Percentiles rank a stretch among this genome's conserved stretches.
These are phyloP conservation scores for Phytophthora megakarya DNA, from an alignment of 352 stramenopile genomes.

Conservation along the genomic window DNA sequence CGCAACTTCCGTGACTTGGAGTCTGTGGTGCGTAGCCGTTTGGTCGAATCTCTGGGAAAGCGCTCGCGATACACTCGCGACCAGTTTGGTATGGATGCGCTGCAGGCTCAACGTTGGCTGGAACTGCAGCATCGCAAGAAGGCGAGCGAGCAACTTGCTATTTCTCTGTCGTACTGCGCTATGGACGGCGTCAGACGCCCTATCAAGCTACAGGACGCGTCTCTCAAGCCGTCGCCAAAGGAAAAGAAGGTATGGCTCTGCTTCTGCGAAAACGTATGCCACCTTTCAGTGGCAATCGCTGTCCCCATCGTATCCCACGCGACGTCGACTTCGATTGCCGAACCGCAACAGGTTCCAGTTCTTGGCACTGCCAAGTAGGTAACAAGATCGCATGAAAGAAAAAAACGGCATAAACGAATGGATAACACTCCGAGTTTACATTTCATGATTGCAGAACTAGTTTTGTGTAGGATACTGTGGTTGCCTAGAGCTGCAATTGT, in stretches of 20 bases:
- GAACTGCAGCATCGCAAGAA: conserved; percentile 37
- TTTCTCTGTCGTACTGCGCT: conserved; percentile 53
- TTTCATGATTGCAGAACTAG: too few species aligned
- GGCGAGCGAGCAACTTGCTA: conserved; percentile 22
- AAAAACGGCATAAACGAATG: too few species aligned
- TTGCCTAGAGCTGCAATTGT: too few species aligned
- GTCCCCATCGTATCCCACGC: conserved; percentile 11
- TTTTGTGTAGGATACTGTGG: too few species aligned
- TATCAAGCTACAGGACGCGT: conserved; percentile 20
- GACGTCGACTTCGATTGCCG: conserved; percentile 3
- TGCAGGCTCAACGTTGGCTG: conserved; percentile 37
- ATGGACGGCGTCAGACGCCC: conserved; percentile 32
- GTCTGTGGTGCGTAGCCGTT: conserved; percentile 36
- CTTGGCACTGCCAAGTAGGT: conserved; percentile 21
- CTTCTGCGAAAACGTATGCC: conserved; percentile 71
- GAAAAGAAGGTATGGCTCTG: conserved; percentile 57
- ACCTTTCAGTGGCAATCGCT: conserved; percentile 49
- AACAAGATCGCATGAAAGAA: too few species aligned
- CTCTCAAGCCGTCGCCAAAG: conserved; percentile 17
- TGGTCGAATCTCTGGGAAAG: conserved; percentile 38
- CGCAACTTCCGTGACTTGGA: conserved; percentile 49
- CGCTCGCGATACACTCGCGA: conserved; percentile 39
- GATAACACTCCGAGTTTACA: too few species aligned
- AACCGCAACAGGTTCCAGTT: conserved; percentile 9
- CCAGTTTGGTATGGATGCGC: conserved; percentile 38